Conservation (phyloP, 371 early-diverging fungal genomes). For the Syncephalastrum monosporum region DNA sequence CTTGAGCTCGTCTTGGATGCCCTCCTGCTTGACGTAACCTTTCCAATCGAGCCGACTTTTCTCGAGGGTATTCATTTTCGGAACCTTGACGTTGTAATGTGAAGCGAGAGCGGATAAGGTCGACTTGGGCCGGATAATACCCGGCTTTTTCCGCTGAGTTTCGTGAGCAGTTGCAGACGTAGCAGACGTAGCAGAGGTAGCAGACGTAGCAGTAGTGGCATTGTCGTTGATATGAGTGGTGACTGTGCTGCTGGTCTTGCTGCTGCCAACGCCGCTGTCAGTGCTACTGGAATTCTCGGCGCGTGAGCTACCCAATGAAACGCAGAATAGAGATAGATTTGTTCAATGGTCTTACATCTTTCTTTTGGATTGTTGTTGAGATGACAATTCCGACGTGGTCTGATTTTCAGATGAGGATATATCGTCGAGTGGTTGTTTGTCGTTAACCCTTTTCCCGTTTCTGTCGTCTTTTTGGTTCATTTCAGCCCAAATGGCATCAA, state of each 20-base stretch:
- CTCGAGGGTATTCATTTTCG: conserved; percentile 71
- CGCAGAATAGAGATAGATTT: too few relatives aligned
- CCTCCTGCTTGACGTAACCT: conserved; percentile 62
- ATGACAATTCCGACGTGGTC: too few relatives aligned
- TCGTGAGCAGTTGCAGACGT: background rate
- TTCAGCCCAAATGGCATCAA: conserved; percentile 30
- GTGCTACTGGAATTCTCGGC: too few relatives aligned
- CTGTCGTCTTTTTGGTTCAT: conserved; percentile 17
- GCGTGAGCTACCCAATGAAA: too few relatives aligned
- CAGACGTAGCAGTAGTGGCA: too few relatives aligned
- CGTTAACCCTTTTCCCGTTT: conserved; percentile 1
- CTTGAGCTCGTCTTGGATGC: conserved; percentile 64
- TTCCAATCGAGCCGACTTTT: conserved; percentile 75
- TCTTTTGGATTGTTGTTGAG: too few relatives aligned
- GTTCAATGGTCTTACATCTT: too few relatives aligned
- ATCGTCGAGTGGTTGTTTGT: conserved; percentile 26
- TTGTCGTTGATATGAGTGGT: too few relatives aligned
- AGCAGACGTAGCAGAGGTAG: too few relatives aligned
- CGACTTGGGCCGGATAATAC: conserved; percentile 50
- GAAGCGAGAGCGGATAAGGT: conserved; percentile 53
- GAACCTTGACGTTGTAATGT: conserved; percentile 63
- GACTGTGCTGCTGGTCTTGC: background rate
- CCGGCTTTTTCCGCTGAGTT: conserved; percentile 13
- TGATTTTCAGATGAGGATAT: conserved; percentile 25
- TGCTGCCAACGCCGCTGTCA: background rate